Conservation (phyloP, 768 basidiomycete species). For the Suillus plorans region DNA sequence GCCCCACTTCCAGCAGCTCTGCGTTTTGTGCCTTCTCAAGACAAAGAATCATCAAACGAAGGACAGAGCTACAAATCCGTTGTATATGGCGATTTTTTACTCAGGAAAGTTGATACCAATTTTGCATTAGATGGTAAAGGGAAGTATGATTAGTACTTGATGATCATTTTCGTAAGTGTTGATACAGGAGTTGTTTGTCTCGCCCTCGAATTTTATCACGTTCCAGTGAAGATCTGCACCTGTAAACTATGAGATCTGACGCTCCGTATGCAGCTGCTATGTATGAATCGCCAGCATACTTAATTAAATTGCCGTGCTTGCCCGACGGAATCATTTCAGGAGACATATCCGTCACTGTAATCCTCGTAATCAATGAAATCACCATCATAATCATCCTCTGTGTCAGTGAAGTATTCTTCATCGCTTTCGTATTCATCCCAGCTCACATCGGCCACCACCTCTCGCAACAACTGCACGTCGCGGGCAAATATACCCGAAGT, state of each 20-base stretch:
- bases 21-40: constrained; percentile 30
- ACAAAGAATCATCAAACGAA: constrained; percentile 16
- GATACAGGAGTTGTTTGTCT: background rate
- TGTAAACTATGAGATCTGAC: background rate
- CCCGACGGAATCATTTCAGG: background rate
- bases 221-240: background rate
- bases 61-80: constrained; percentile 45
- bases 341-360: background rate
- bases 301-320: background rate
- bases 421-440: constrained; percentile 2
- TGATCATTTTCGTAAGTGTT: background rate
- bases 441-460: constrained; percentile 2
- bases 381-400: background rate
- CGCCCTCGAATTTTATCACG: background rate
- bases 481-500: background rate
- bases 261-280: background rate
- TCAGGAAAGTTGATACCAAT: constrained; percentile 71
- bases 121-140: constrained; percentile 49
- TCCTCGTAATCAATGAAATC: background rate
- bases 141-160: constrained; percentile 30
- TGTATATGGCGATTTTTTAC: constrained; percentile 78
- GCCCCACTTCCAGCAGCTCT: constrained; percentile 62
- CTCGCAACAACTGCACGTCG: background rate
- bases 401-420: background rate
- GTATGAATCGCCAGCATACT: background rate